Evolutionary conservation across 768 basidiomycete species (phyloP), one percentile per base, ranked within the genome.

Genomic region (Serendipita sp.): DNA sequence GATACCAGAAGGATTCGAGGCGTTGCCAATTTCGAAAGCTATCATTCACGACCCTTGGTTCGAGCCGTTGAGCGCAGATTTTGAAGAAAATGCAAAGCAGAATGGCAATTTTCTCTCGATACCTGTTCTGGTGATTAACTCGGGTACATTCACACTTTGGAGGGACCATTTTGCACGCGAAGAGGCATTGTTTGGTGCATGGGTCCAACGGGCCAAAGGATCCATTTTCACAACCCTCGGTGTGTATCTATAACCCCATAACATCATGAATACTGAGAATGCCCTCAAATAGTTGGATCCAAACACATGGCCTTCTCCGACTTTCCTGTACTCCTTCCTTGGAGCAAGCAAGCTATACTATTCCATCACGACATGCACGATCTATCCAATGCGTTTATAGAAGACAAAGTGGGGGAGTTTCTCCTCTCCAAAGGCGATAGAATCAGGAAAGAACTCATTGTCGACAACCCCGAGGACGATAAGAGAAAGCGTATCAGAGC

Each of bases 11-110:
- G 71, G 72, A 32, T 73, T 72, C 2, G 75, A 79, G 65, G 51
- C 70, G 2, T 76, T 91, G 64, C 85, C 84, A 0, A 74, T 88
- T 60, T 73, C 75, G 3, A 79, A 81, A 54, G 82, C 79, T 7
- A 70, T 92, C 24, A 76, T 86, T 24, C 78, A 89, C 16, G 91
- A 93, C 73, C 91, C 91, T 18, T 92, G 91, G 90, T 74, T 92
- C 5, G 88, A 92, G 65, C 88, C 89, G 16, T 70, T 90, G 28
- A 79, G 84, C 4, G 72, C 77, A 45, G 86, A 34, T 35, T 60
- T 38, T 32, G 56, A 60, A 18, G 28, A 82, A 35, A 84, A 83
- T 3, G 84, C 76, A 0, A 65, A 63, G 0, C 76, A 72, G 16
- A 46, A 64, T 46, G 58, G 63, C 35, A 63, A 62, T 37, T 62